phyloP scores from a whole-genome alignment of 129 eudicot genomes.

The Chrysanthemum lavandulifolium region DNA sequence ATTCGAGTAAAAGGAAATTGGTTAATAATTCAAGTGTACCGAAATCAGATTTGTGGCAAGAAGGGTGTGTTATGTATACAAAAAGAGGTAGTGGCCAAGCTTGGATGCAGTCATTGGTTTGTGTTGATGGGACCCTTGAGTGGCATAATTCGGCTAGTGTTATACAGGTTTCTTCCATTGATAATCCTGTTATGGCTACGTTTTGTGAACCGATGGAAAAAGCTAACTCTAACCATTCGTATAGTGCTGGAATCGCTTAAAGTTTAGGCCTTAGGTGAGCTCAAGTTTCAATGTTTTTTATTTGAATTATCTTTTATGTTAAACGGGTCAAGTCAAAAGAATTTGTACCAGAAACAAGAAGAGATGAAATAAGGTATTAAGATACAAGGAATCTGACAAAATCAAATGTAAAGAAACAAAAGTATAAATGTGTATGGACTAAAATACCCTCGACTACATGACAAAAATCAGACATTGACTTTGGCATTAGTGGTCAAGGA shows the following conservation, averaged over 20 bases:
- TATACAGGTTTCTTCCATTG: slow-evolving; percentile 66
- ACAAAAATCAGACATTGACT: no score
- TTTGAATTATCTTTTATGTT: background rate
- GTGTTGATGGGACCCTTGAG: slow-evolving; percentile 42
- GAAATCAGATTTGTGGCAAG: slow-evolving; percentile 44
- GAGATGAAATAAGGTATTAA: no score
- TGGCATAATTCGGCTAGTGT: slow-evolving; percentile 54
- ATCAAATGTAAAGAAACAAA: no score
- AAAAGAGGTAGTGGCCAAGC: slow-evolving; percentile 66
- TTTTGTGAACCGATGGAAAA: slow-evolving; percentile 89
- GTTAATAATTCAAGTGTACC: slow-evolving; percentile 40
- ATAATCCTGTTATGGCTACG: slow-evolving; percentile 83
- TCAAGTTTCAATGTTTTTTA: background rate
- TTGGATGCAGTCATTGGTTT: slow-evolving; percentile 78
- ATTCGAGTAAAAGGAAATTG: slow-evolving; percentile 56
- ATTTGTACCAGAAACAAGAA: no score
- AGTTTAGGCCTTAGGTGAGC: slow-evolving; percentile 74
- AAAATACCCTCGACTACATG: no score
- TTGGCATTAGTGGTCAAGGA: no score
- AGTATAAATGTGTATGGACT: no score
- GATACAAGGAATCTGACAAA: no score
- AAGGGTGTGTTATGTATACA: slow-evolving; percentile 85
- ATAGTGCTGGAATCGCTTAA: slow-evolving; percentile 77
- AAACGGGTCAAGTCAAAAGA: background rate
- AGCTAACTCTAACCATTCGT: slow-evolving; percentile 73